Evolutionary conservation across 805 yeast species (phyloP).

Genomic region (Zygosaccharomyces bailii): DNA sequence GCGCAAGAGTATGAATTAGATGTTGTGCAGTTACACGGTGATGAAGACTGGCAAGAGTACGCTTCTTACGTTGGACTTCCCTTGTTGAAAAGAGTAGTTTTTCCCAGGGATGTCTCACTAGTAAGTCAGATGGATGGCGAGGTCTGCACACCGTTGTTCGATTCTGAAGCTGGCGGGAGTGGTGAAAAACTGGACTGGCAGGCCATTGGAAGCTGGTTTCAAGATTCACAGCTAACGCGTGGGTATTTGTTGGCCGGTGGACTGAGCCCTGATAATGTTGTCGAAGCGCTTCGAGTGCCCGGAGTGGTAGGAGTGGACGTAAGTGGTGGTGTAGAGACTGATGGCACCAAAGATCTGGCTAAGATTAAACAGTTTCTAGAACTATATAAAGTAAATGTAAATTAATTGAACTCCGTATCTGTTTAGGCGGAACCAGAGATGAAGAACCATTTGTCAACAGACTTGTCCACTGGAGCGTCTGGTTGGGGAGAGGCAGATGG

Average conservation of each 20-base stretch:
- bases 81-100: slow-evolving; percentile 63
- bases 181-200: slow-evolving; percentile 81
- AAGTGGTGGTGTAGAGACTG: slow-evolving; percentile 87
- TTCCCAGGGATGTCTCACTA: slow-evolving; percentile 45
- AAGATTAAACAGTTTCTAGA: slow-evolving; percentile 60
- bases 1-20: slow-evolving; percentile 52
- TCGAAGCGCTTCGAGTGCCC: slow-evolving; percentile 42
- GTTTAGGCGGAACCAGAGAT: slow-evolving; percentile 70
- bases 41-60: slow-evolving; percentile 44
- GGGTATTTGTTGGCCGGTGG: slow-evolving; percentile 86
- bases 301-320: slow-evolving; percentile 92
- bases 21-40: slow-evolving; percentile 86
- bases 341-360: slow-evolving; percentile 64
- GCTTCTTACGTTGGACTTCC: slow-evolving; percentile 44
- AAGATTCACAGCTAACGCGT: slow-evolving; percentile 30
- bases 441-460: slow-evolving; percentile 98
- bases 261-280: slow-evolving; percentile 69
- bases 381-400: background rate
- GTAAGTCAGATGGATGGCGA: slow-evolving; percentile 18
- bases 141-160: slow-evolving; percentile 63
- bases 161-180: slow-evolving; percentile 89
- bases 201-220: slow-evolving; percentile 40
- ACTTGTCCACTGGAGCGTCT: slow-evolving; percentile 93
- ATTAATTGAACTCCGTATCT: background rate
- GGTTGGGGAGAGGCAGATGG: slow-evolving; percentile 71